phyloP scores from a whole-genome alignment of 139 green algal genomes.

The Haematococcus lacustris region DNA sequence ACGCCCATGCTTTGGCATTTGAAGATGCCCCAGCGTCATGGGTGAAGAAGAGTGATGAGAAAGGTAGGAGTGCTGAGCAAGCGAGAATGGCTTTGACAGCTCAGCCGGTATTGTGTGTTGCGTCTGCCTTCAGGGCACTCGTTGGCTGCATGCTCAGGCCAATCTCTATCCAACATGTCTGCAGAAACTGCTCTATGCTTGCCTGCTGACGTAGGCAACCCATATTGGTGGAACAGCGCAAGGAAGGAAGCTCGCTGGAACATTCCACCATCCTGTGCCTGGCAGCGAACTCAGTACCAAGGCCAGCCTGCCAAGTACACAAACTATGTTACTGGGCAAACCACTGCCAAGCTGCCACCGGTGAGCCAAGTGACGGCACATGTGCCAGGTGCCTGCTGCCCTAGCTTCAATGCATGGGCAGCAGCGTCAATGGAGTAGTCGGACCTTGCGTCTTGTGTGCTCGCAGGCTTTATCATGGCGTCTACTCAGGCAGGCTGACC shows the following conservation, averaged over 20 bases:
- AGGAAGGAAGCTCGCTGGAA: constrained; percentile 32
- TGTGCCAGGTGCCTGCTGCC: background rate
- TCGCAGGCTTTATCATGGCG: constrained; percentile 14
- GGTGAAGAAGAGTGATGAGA: constrained; percentile 20
- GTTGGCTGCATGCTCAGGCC: too few relatives aligned
- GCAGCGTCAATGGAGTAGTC: too few relatives aligned
- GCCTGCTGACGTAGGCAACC: background rate
- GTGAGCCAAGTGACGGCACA: too few relatives aligned
- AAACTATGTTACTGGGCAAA: constrained; percentile 30
- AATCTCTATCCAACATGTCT: too few relatives aligned
- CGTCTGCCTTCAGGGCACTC: too few relatives aligned
- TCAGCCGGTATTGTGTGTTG: too few relatives aligned
- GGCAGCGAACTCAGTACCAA: constrained; percentile 27
- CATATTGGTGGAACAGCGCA: constrained; percentile 26
- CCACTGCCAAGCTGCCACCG: constrained; percentile 1
- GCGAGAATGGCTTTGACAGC: too few relatives aligned
- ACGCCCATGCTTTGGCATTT: too few relatives aligned
- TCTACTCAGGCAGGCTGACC: background rate
- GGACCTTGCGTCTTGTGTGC: too few relatives aligned
- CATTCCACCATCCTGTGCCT: constrained; percentile 23
- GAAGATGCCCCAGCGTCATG: constrained; percentile 29
- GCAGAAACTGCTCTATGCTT: too few relatives aligned
- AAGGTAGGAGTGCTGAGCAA: constrained; percentile 14
- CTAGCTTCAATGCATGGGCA: background rate
- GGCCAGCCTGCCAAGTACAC: constrained; percentile 24